A percentile compares a stretch with the other conserved stretches of the same genome.
Evolutionary conservation across 208 protist species (phyloP).

Genomic region (Trypanosoma conorhini): DNA sequence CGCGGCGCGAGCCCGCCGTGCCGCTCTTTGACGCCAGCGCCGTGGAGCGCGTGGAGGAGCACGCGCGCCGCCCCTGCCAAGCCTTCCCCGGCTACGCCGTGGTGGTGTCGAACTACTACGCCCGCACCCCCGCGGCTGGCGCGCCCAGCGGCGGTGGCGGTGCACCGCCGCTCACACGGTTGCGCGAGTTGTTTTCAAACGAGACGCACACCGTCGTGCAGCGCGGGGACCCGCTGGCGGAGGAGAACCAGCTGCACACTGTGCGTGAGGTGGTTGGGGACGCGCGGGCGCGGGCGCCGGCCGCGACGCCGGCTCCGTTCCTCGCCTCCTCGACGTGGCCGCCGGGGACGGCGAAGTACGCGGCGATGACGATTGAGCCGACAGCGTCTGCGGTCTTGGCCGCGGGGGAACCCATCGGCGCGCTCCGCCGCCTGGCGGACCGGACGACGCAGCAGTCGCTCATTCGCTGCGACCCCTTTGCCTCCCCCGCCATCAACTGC

Average conservation of each 20-base stretch:
- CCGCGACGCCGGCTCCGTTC: slow-evolving; percentile 5
- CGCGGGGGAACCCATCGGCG: neutral
- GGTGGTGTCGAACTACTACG: slow-evolving; percentile 80
- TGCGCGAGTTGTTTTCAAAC: slow-evolving; percentile 34
- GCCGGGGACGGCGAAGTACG: slow-evolving; percentile 60
- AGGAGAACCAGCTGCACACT: slow-evolving; percentile 18
- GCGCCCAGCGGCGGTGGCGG: neutral
- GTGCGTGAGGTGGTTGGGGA: slow-evolving; percentile 35
- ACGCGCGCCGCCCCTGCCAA: slow-evolving; percentile 63
- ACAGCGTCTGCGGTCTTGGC: neutral
- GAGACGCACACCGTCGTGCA: slow-evolving; percentile 14
- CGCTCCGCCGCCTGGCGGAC: slow-evolving; percentile 55
- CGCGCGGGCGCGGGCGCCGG: slow-evolving; percentile 2
- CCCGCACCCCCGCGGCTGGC: slow-evolving; percentile 2
- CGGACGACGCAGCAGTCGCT: slow-evolving; percentile 79
- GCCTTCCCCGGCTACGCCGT: slow-evolving; percentile 69
- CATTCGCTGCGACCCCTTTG: slow-evolving; percentile 68
- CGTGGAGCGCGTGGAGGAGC: slow-evolving; percentile 53
- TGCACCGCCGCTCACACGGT: neutral
- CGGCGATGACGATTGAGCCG: slow-evolving; percentile 71
- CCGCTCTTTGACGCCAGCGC: slow-evolving; percentile 46
- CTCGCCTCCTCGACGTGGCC: slow-evolving; percentile 58
- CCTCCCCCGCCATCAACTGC: slow-evolving; percentile 49
- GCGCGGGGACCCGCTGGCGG: neutral
- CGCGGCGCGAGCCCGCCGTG: slow-evolving; percentile 30